These are phyloP conservation scores for Nigrospora oryzae DNA, from an alignment of 2,329 filamentous ascomycete genomes.

Conservation along the genomic window DNA sequence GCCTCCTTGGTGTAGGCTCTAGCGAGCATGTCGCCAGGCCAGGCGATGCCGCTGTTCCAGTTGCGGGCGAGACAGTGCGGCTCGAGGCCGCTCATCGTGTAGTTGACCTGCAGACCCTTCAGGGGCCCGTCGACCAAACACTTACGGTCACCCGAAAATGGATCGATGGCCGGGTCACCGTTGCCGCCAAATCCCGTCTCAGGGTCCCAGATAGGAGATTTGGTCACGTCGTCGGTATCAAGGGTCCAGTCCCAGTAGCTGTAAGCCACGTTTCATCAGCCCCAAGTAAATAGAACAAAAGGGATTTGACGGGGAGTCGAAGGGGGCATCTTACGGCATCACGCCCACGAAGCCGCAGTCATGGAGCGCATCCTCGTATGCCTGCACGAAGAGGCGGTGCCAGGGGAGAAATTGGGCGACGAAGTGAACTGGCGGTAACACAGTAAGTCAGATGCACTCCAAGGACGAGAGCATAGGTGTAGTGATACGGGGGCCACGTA, in stretches of 20 bases:
- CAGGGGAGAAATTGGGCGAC: neutral
- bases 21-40: neutral
- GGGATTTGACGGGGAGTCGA: too few relatives aligned
- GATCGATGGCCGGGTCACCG: neutral
- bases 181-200: neutral
- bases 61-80: too few relatives aligned
- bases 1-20: neutral
- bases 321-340: neutral
- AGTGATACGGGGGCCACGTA: neutral
- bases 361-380: neutral
- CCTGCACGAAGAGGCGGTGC: neutral
- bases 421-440: neutral
- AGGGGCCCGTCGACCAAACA: neutral
- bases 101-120: neutral
- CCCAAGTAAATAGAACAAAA: too few relatives aligned
- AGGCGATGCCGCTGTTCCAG: too few relatives aligned
- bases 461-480: too few relatives aligned
- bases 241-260: slow-evolving; percentile 1
- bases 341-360: neutral
- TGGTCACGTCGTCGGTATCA: neutral
- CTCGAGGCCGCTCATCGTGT: too few relatives aligned
- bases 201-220: neutral
- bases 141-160: neutral
- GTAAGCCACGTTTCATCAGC: too few relatives aligned
- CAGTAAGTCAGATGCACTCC: neutral